Percentiles rank a stretch among this genome's conserved stretches.
Conservation (phyloP, 2,329 filamentous ascomycete genomes). For the Penicillium sp. region DNA sequence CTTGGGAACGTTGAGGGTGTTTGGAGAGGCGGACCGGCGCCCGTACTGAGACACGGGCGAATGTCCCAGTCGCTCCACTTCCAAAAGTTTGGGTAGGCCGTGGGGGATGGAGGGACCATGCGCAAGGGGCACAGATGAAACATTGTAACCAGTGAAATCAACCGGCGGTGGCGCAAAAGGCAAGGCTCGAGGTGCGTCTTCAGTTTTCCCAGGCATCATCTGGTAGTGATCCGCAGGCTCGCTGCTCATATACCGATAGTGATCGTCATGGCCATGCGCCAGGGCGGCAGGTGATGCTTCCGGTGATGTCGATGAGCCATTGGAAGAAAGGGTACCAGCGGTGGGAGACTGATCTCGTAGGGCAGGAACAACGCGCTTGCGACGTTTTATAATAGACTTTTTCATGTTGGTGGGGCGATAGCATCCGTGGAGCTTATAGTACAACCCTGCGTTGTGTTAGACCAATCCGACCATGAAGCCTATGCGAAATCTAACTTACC, state of each 20-base stretch:
- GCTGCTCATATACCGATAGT: slow-evolving; percentile 34
- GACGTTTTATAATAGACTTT: slow-evolving; percentile 91
- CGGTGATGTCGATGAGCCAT: slow-evolving; percentile 43
- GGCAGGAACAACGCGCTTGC: slow-evolving; percentile 90
- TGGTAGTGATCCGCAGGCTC: slow-evolving; percentile 42
- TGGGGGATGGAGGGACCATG: slow-evolving; percentile 29
- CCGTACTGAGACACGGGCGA: slow-evolving; percentile 31
- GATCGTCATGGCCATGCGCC: slow-evolving; percentile 30
- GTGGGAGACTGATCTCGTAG: slow-evolving; percentile 49
- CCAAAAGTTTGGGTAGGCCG: slow-evolving; percentile 26
- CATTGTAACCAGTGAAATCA: slow-evolving; percentile 50
- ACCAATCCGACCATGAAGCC: background rate
- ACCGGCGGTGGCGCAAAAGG: slow-evolving; percentile 45
- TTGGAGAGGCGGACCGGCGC: slow-evolving; percentile 34
- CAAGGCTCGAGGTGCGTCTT: slow-evolving; percentile 36
- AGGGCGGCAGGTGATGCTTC: slow-evolving; percentile 38
- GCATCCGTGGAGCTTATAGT: slow-evolving; percentile 92
- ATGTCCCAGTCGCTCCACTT: slow-evolving; percentile 30
- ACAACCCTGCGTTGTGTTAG: slow-evolving; percentile 62
- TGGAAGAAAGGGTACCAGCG: slow-evolving; percentile 40
- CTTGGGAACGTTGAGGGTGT: slow-evolving; percentile 30
- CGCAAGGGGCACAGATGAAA: slow-evolving; percentile 29
- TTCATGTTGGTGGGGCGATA: slow-evolving; percentile 98
- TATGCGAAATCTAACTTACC: slow-evolving; percentile 59
- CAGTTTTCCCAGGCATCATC: slow-evolving; percentile 40